Evolutionary conservation across 768 basidiomycete genomes (phyloP).

Genomic region (Boletus patriciae): DNA sequence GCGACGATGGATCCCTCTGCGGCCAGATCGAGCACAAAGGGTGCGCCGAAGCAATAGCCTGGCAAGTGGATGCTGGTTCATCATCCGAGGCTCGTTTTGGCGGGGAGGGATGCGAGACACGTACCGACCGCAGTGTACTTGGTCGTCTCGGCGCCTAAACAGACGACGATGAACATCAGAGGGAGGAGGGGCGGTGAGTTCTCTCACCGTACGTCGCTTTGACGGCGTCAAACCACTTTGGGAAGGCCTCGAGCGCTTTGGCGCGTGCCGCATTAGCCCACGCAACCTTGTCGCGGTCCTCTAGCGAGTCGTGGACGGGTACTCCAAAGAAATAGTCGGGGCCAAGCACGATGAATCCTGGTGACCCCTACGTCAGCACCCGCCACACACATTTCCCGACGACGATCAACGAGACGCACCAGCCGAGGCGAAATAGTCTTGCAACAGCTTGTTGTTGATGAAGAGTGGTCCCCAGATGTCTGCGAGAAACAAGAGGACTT

Average conservation of each 20-base stretch:
- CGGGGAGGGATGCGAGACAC: background rate
- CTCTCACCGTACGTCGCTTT: slow-evolving; percentile 45
- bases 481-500: slow-evolving; percentile 53
- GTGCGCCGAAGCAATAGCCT: slow-evolving; percentile 61
- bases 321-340: slow-evolving; percentile 63
- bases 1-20: slow-evolving; percentile 45
- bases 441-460: slow-evolving; percentile 55
- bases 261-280: slow-evolving; percentile 40
- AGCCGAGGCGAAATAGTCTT: slow-evolving; percentile 61
- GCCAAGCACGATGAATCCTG: slow-evolving; percentile 58
- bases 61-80: background rate
- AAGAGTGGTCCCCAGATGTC: slow-evolving; percentile 57
- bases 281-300: slow-evolving; percentile 28
- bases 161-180: too few relatives aligned
- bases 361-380: background rate
- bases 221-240: slow-evolving; percentile 54
- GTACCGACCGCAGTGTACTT: slow-evolving; percentile 46
- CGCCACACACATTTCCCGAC: too few relatives aligned
- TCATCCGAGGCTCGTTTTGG: background rate
- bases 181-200: background rate
- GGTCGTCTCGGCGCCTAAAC: slow-evolving; percentile 31
- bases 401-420: slow-evolving; percentile 37
- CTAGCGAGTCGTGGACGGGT: slow-evolving; percentile 37
- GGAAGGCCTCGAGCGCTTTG: slow-evolving; percentile 40
- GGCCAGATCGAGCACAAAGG: slow-evolving; percentile 47